phyloP scores from a whole-genome alignment of 2,329 filamentous ascomycete genomes.

The Diaporthe sp. region DNA sequence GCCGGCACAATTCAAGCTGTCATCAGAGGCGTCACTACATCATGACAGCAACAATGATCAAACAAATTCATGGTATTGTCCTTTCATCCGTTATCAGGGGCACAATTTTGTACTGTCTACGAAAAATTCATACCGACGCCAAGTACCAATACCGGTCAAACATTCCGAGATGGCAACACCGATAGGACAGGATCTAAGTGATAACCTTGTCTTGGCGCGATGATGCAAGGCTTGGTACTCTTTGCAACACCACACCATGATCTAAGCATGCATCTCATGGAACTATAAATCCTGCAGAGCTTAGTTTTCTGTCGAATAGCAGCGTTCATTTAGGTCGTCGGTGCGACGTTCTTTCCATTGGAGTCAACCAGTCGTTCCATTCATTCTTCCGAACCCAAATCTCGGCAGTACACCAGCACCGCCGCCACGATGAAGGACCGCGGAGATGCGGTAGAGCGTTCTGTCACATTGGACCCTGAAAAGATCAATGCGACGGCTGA shows the following conservation, averaged over 20 bases:
- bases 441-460: not conserved
- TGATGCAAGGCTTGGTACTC: conserved; percentile 37
- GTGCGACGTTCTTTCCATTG: not conserved
- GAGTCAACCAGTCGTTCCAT: not conserved
- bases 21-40: conserved; percentile 14
- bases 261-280: conserved; percentile 24
- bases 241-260: conserved; percentile 34
- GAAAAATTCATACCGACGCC: not conserved
- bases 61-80: not conserved
- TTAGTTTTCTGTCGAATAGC: conserved; percentile 36
- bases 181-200: conserved; percentile 24
- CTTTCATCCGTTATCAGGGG: conserved; percentile 10
- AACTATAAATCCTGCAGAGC: conserved; percentile 27
- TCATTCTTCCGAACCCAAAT: not conserved
- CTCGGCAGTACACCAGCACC: not conserved
- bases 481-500: conserved; percentile 16
- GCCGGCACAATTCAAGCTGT: conserved; percentile 9
- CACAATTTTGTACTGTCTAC: not conserved
- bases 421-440: conserved; percentile 12
- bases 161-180: conserved; percentile 10
- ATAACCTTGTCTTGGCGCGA: conserved; percentile 16
- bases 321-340: too few relatives aligned
- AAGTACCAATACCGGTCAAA: conserved; percentile 17
- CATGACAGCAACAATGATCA: not conserved
- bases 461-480: conserved; percentile 10